These are phyloP conservation scores for Exophiala mesophila DNA, from an alignment of 2,329 filamentous ascomycete genomes.

Conservation along the genomic window DNA sequence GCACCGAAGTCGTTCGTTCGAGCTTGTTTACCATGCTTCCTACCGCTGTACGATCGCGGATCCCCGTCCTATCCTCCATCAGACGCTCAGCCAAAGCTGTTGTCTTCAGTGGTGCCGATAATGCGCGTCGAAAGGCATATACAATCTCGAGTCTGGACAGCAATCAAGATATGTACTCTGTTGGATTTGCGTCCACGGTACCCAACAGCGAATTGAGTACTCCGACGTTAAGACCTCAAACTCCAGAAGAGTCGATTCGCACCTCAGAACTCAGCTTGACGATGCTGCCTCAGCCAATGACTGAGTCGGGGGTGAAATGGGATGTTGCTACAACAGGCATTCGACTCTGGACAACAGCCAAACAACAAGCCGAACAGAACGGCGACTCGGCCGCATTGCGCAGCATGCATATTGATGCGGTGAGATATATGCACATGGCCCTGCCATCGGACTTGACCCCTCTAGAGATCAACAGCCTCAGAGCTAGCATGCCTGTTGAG, in stretches of 20 bases:
- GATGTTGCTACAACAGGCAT: conserved; percentile 19
- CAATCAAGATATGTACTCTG: conserved; percentile 11
- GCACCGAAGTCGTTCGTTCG: not conserved
- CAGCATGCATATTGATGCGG: conserved; percentile 22
- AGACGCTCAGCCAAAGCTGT: conserved; percentile 14
- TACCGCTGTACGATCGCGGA: conserved; percentile 17
- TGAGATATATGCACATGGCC: conserved; percentile 22
- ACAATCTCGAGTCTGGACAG: conserved; percentile 10
- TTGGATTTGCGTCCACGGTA: conserved; percentile 11
- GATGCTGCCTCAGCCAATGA: conserved; percentile 18
- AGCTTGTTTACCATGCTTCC: conserved; percentile 18
- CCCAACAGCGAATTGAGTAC: conserved; percentile 14
- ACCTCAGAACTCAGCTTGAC: conserved; percentile 12
- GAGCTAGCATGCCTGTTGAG: conserved; percentile 18
- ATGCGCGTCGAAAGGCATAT: conserved; percentile 9
- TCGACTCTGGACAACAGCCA: conserved; percentile 18
- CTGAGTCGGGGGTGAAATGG: conserved; percentile 19
- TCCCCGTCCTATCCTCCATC: conserved; percentile 18
- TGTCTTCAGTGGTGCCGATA: conserved; percentile 6
- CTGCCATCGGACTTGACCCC: conserved; percentile 17
- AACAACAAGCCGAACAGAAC: conserved; percentile 17
- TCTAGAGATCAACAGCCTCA: conserved; percentile 16
- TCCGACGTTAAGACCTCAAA: conserved; percentile 16
- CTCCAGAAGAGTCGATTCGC: conserved; percentile 8
- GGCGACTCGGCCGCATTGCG: conserved; percentile 17